These are phyloP conservation scores for Afroboletus lepidellus DNA, from an alignment of 1,284 basidiomycete genomes.

Conservation along the genomic window DNA sequence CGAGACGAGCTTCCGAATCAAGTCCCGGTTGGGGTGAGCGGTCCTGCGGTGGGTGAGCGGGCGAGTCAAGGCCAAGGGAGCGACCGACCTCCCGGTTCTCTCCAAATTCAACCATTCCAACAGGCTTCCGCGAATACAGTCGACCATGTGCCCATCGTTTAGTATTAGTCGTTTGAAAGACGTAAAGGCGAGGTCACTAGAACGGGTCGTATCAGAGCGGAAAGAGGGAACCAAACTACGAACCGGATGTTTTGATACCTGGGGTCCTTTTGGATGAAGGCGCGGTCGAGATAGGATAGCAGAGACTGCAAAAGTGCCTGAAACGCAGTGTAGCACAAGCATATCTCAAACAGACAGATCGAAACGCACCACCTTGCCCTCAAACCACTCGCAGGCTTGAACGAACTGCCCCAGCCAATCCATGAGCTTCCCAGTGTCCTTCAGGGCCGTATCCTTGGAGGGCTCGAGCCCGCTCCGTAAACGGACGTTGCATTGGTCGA, in stretches of 20 bases:
- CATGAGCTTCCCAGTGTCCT: slow-evolving; percentile 29
- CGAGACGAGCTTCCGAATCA: slow-evolving; percentile 48
- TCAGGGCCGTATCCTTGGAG: background rate
- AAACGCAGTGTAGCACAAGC: background rate
- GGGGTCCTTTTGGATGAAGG: slow-evolving; percentile 45
- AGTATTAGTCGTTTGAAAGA: slow-evolving; percentile 55
- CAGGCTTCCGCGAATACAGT: slow-evolving; percentile 50
- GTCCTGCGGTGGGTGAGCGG: slow-evolving; percentile 20
- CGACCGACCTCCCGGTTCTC: slow-evolving; percentile 44
- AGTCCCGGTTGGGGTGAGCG: slow-evolving; percentile 34
- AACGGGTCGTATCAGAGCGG: background rate
- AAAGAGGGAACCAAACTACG: slow-evolving; percentile 2
- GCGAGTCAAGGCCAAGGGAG: background rate
- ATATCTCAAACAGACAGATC: slow-evolving; percentile 1
- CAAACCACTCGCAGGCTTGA: slow-evolving; percentile 58
- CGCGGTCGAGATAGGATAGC: slow-evolving; percentile 63
- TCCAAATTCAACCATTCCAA: slow-evolving; percentile 57
- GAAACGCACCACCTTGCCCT: slow-evolving; percentile 55
- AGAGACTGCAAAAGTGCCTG: slow-evolving; percentile 56
- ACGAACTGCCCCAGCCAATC: slow-evolving; percentile 57
- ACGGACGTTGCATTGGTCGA: slow-evolving; percentile 48
- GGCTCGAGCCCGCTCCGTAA: slow-evolving; percentile 40
- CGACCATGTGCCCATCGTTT: slow-evolving; percentile 44
- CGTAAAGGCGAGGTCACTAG: slow-evolving; percentile 52
- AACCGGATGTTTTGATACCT: slow-evolving; percentile 44